Evolutionary conservation across 345 rosid species (phyloP), one percentile per base, ranked within the genome.

Genomic region (Atalantia buxifolia): DNA sequence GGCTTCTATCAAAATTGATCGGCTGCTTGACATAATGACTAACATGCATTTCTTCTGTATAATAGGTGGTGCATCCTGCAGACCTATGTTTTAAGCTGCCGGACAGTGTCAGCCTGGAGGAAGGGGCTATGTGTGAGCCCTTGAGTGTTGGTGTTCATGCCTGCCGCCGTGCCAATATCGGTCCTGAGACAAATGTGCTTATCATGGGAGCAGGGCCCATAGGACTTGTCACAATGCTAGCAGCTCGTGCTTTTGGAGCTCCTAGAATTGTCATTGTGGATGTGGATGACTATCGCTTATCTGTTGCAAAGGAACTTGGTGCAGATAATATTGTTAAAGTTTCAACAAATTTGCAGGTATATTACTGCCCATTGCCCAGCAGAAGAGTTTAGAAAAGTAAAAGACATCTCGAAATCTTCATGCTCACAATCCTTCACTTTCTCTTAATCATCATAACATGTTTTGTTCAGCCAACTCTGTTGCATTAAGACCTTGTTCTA

Each of bases 71-170:
- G 85, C 98, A 96, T 84, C 99, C 99, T 64, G 97, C 98, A 28
- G 88, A 90, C 69, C 85, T 92, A 5, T 96, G 98, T 78, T 94
- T 92, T 75, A 96, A 94, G 79, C 85, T 96, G 70, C 98, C 99
- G 1, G 95, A 92, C 14, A 90, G 90, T 74, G 94, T 94, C 72
- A 94, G 92, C 87, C 81, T 96, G 83, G 99, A 96, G 83, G 99
- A 94, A 88, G 97, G 97, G 76, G 95, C 97, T 71, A 92, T 96
- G 98, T 94, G 99, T 73, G 99, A 96, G 79, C 98, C 97, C 53
- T 83, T 94, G 36, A 96, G 98, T 78, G 94, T 92, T 45, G 97
- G 98, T 55, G 98, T 96, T 19, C 97, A 96, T 63, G 97, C 99
- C 57, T 96, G 99, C 79, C 93, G 95, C 33, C 87, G 95, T 62